Percentiles rank a stretch among this genome's conserved stretches.
Conservation (phyloP, 139 green algal genomes). For the Astrephomene gubernaculifera region DNA sequence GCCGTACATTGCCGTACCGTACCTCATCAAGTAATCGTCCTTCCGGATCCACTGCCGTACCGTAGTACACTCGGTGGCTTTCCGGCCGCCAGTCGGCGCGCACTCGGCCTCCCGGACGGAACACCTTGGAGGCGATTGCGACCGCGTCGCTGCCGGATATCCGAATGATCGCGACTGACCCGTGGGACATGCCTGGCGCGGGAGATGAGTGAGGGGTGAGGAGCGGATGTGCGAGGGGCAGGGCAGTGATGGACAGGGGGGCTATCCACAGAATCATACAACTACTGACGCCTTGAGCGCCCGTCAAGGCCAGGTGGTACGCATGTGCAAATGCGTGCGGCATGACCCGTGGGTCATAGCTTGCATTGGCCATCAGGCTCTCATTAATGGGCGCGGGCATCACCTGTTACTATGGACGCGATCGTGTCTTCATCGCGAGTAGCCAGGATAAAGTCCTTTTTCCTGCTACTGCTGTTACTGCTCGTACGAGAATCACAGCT, state of each 20-base stretch:
- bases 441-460: conserved; percentile 15
- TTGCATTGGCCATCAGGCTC: too few species aligned
- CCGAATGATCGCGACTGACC: conserved; percentile 91
- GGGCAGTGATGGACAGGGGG: too few species aligned
- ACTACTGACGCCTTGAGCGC: too few species aligned
- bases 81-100: conserved; percentile 64
- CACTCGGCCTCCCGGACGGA: conserved; percentile 61
- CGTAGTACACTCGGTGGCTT: conserved; percentile 89
- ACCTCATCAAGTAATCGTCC: conserved; percentile 72
- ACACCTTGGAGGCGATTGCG: conserved; percentile 53
- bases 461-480: neutral
- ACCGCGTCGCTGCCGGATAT: conserved; percentile 83
- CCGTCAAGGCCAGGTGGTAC: too few species aligned
- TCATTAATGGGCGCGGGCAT: too few species aligned
- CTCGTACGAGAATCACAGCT: neutral
- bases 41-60: conserved; percentile 70
- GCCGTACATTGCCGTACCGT: neutral
- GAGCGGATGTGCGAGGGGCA: too few species aligned
- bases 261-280: too few species aligned
- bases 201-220: too few species aligned
- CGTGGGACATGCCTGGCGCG: conserved; percentile 67
- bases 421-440: conserved; percentile 79
- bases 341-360: too few species aligned
- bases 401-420: conserved; percentile 80
- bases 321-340: too few species aligned